These are phyloP conservation scores for Dictyostelium firmibasis DNA, from an alignment of 78 protist species.

Conservation along the genomic window DNA sequence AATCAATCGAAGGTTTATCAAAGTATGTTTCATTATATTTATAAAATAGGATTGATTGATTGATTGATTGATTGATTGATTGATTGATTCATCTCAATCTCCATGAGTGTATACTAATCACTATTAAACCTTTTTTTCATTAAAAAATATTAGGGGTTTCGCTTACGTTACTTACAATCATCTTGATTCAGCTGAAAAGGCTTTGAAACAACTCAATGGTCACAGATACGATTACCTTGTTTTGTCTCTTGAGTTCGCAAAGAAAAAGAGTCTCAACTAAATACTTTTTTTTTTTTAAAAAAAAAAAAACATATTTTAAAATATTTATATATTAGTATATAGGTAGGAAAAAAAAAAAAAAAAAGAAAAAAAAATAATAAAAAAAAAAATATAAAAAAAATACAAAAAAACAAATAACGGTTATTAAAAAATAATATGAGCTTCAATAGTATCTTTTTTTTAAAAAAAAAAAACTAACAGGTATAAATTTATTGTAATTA, in stretches of 20 bases:
- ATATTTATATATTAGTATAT: not conserved
- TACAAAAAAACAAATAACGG: not conserved
- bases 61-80: too few relatives aligned
- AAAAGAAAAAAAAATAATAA: not conserved
- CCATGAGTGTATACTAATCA: not conserved
- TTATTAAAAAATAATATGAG: too few relatives aligned
- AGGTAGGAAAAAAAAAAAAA: not conserved
- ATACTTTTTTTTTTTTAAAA: not conserved
- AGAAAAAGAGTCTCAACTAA: conserved; percentile 3
- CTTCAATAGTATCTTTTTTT: too few relatives aligned
- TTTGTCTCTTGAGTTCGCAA: conserved; percentile 40
- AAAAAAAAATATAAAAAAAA: not conserved
- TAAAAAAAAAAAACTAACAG: not conserved
- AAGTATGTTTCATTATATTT: not conserved
- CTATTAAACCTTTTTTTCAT: not conserved
- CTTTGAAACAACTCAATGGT: conserved; percentile 61
- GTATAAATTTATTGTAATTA: not conserved
- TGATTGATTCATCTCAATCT: too few relatives aligned
- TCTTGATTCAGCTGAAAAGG: conserved; percentile 35
- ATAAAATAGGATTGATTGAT: too few relatives aligned
- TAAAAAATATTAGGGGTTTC: conserved; percentile 19
- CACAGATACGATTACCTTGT: conserved; percentile 74
- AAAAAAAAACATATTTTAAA: not conserved
- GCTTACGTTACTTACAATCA: conserved; percentile 62
- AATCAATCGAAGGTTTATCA: conserved; percentile 34